Evolutionary conservation across 768 basidiomycete genomes (phyloP).

Genomic region (Kwoniella dejecticola): DNA sequence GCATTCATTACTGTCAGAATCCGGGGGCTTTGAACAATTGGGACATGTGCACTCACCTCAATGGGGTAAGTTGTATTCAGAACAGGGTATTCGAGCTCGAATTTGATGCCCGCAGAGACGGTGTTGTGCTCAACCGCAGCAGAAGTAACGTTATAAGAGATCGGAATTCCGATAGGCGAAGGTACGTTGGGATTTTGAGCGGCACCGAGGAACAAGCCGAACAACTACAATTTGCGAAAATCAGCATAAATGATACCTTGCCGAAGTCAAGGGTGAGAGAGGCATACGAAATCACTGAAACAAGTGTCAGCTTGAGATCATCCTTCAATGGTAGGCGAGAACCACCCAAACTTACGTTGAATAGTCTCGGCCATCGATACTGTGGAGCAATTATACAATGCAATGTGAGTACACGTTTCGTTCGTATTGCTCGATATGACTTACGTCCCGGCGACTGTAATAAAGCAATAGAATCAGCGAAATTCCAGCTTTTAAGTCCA

Average conservation of each 20-base stretch:
- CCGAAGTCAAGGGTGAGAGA: background rate
- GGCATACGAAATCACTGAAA: slow-evolving; percentile 28
- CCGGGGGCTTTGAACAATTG: too few species aligned
- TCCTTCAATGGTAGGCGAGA: background rate
- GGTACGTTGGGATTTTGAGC: slow-evolving; percentile 27
- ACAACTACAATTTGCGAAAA: slow-evolving; percentile 17
- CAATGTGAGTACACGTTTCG: background rate
- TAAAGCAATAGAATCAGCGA: background rate
- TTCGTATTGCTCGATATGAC: background rate
- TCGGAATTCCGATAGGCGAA: slow-evolving; percentile 28
- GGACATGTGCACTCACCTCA: too few species aligned
- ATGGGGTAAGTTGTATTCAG: slow-evolving; percentile 36
- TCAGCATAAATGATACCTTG: background rate
- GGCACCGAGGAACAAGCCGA: slow-evolving; percentile 34
- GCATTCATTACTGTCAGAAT: too few species aligned
- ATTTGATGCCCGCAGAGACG: slow-evolving; percentile 27
- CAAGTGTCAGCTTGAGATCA: background rate
- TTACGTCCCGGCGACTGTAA: background rate
- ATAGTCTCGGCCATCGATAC: slow-evolving; percentile 35
- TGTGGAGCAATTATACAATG: slow-evolving; percentile 1
- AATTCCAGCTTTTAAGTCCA: background rate
- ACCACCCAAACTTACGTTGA: slow-evolving; percentile 28
- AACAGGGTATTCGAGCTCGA: slow-evolving; percentile 27
- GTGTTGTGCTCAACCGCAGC: slow-evolving; percentile 26
- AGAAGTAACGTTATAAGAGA: slow-evolving; percentile 38